Evolutionary conservation across 371 early-diverging fungal species (phyloP).

Genomic region (Mucor sp.): DNA sequence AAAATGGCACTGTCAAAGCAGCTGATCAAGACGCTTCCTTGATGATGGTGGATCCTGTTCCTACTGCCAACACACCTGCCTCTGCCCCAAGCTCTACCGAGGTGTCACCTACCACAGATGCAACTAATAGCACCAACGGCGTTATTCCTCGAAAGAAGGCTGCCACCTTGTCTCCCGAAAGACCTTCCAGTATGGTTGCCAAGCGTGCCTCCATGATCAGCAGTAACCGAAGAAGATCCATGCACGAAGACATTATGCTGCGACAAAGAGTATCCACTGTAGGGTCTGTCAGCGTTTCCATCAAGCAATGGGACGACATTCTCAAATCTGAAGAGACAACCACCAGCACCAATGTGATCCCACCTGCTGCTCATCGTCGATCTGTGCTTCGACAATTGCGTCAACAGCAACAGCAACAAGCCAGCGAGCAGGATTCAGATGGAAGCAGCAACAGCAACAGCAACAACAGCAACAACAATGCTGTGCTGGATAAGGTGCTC

Average conservation of each 20-base stretch:
- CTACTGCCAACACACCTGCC: not conserved
- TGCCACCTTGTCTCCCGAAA: constrained; percentile 11
- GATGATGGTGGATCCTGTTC: not conserved
- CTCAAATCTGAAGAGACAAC: constrained; percentile 21
- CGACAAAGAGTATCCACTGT: constrained; percentile 28
- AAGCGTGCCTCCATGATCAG: constrained; percentile 28
- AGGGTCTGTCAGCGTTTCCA: constrained; percentile 40
- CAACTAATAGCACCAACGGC: not conserved
- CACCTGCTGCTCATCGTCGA: constrained; percentile 27
- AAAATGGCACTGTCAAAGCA: not conserved
- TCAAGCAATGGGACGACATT: constrained; percentile 47
- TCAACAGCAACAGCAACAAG: constrained; percentile 21
- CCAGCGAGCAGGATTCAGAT: not conserved
- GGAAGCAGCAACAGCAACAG: not conserved
- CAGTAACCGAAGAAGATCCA: constrained; percentile 30
- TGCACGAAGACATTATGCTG: constrained; percentile 32
- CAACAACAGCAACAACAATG: constrained; percentile 15
- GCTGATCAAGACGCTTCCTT: not conserved
- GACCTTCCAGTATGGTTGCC: constrained; percentile 31
- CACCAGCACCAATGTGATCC: not conserved
- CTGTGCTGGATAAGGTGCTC: constrained; percentile 49
- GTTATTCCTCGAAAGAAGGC: constrained; percentile 20
- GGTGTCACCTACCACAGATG: not conserved
- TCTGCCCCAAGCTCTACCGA: constrained; percentile 10
- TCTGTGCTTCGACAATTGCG: constrained; percentile 24